phyloP scores from a whole-genome alignment of 192 early-diverging fungal genomes.

The Blastocladiella britannica region DNA sequence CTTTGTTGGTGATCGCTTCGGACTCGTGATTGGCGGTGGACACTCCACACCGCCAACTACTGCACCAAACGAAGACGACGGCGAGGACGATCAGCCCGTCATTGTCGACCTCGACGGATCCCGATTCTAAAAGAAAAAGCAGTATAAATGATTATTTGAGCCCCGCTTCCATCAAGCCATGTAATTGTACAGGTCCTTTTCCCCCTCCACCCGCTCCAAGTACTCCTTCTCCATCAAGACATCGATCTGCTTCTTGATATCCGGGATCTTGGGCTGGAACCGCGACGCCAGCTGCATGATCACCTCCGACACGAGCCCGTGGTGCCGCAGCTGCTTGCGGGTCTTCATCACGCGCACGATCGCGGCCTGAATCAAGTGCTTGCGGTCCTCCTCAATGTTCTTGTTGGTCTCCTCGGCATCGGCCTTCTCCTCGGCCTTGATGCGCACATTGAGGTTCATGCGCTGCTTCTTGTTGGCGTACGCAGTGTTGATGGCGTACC shows the following conservation, averaged over 20 bases:
- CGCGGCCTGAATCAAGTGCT: conserved; percentile 86
- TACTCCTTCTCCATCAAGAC: conserved; percentile 79
- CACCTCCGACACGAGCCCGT: conserved; percentile 67
- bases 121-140: neutral
- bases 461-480: conserved; percentile 72
- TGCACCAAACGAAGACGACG: too few species aligned
- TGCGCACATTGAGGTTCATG: conserved; percentile 65
- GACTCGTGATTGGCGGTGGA: too few species aligned
- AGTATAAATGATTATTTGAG: conserved; percentile 1
- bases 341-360: conserved; percentile 99
- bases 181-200: conserved; percentile 68
- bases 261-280: conserved; percentile 70
- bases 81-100: too few species aligned
- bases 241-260: conserved; percentile 95
- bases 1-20: too few species aligned
- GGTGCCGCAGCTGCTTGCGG: conserved; percentile 69
- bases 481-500: conserved; percentile 58
- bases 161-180: conserved; percentile 52
- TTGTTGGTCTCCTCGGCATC: conserved; percentile 84
- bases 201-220: conserved; percentile 64
- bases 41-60: too few species aligned
- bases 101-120: too few species aligned
- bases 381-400: conserved; percentile 78
- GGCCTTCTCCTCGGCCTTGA: conserved; percentile 73
- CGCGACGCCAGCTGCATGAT: conserved; percentile 65